Evolutionary conservation across 108 stramenopile species (phyloP).

Genomic region (Skeletonema tropicum): DNA sequence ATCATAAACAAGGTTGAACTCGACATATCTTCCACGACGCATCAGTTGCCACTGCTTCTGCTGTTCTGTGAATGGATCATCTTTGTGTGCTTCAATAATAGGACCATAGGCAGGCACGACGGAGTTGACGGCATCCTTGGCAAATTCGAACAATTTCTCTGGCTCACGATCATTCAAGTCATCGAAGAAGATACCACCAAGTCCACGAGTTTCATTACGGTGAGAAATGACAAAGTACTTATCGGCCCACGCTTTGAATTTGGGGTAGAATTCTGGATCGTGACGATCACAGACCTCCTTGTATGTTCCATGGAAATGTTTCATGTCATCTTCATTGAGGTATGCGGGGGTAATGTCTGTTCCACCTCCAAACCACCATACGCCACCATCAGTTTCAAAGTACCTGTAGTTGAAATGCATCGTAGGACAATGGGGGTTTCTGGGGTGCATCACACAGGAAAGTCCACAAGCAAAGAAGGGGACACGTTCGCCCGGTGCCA

Average conservation of each 20-base stretch:
- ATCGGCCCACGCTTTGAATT: slow-evolving; percentile 99
- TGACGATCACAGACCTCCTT: slow-evolving; percentile 98
- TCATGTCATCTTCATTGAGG: slow-evolving; percentile 95
- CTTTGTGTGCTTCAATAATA: slow-evolving; percentile 88
- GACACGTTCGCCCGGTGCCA: slow-evolving; percentile 89
- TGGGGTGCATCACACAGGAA: slow-evolving; percentile 97
- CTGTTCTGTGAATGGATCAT: slow-evolving; percentile 88
- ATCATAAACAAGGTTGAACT: slow-evolving; percentile 99
- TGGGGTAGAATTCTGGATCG: slow-evolving; percentile 94
- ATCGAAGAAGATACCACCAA: slow-evolving; percentile 99
- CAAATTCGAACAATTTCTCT: slow-evolving; percentile 87
- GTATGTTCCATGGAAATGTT: slow-evolving; percentile 98
- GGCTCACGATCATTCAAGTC: slow-evolving; percentile 95
- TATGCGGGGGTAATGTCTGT: slow-evolving; percentile 99
- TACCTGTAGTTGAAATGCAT: slow-evolving; percentile 99
- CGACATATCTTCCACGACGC: slow-evolving; percentile 94
- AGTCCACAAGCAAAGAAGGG: slow-evolving; percentile 98
- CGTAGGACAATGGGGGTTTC: slow-evolving; percentile 96
- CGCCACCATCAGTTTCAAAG: slow-evolving; percentile 98
- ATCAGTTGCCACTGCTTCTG: slow-evolving; percentile 99
- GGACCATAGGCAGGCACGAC: slow-evolving; percentile 94
- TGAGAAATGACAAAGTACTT: slow-evolving; percentile 95
- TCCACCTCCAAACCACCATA: slow-evolving; percentile 99
- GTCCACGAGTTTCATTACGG: slow-evolving; percentile 95
- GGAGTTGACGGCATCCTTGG: slow-evolving; percentile 82